Evolutionary conservation across 108 stramenopile genomes (phyloP), one percentile per base, ranked within the genome.

Genomic region (Discostella pseudostelligera): DNA sequence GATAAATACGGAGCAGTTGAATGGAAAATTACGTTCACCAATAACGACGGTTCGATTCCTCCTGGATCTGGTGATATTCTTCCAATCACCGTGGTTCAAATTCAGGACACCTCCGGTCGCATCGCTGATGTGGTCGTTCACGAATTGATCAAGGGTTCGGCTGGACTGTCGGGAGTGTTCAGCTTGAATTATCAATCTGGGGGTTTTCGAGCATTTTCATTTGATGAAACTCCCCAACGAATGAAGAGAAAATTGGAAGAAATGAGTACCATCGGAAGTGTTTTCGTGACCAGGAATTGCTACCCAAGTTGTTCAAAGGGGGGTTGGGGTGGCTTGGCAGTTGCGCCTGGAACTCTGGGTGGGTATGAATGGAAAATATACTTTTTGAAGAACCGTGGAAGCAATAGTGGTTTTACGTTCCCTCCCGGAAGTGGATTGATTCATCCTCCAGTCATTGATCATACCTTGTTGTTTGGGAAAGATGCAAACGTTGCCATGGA

Each of bases 391-490:
- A 88, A 90, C 45, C 83, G 82, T 17, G 92, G 92, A 42, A 66
- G 65, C 32, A 69, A 62, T 63, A 62, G 76, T 21, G 90, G 90
- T 13, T 47, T 70, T 43, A 82, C 90, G 20, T 92, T 92, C 73
- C 90, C 90, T 3, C 84, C 90, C 24, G 90, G 90, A 46, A 76
- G 87, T 45, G 92, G 92, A n/a, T 67, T 81, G 56, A 65, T 92
- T n/a, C 66, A 84, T 46, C 42, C 86, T 8, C 84, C 86, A 25
- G 39, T 59, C n/a, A 48, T 82, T 42, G 76, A 73, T 39, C 55
- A 46, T 62, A 42, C 67, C 1, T 40, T 16, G n/a, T 66, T 93
- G 14, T 28, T 20, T 32, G 92, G 92, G 9, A 57, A 72, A 9
- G 65, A 62, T 7, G 83, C 82, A 20, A 37, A 35, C 11, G 84